phyloP scores from a whole-genome alignment of 2,329 filamentous ascomycete genomes.

The Cordyceps fumosorosea region DNA sequence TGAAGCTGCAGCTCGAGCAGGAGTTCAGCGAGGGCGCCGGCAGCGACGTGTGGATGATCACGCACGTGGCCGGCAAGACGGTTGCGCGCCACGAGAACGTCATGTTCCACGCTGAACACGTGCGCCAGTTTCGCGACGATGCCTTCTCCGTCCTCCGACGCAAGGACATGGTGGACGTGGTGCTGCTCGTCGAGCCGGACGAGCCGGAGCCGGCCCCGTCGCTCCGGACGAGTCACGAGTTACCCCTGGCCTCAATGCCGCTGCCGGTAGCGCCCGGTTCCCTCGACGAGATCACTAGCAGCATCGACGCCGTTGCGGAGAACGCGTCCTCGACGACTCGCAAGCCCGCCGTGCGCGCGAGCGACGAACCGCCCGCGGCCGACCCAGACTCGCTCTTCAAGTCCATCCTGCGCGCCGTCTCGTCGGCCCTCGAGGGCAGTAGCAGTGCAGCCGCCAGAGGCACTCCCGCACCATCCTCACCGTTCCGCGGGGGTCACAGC shows the following conservation, averaged over 20 bases:
- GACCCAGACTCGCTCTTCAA: conserved; percentile 32
- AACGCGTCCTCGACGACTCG: conserved; percentile 4
- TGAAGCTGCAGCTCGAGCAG: conserved; percentile 61
- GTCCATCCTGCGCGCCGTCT: conserved; percentile 40
- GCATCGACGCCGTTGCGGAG: conserved; percentile 5
- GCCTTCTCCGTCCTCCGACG: conserved; percentile 78
- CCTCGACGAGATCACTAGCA: not conserved
- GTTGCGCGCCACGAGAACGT: conserved; percentile 85
- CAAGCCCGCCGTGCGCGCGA: conserved; percentile 1
- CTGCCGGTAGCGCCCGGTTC: not conserved
- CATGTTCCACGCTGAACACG: conserved; percentile 68
- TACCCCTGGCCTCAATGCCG: not conserved
- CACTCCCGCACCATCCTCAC: not conserved
- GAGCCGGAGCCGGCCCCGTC: not conserved
- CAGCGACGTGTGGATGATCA: conserved; percentile 59
- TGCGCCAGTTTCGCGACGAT: conserved; percentile 71
- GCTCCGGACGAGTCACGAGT: conserved; percentile 6
- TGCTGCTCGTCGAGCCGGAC: conserved; percentile 42
- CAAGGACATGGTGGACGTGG: conserved; percentile 63
- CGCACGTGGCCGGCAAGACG: conserved; percentile 71
- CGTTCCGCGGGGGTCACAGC: conserved; percentile 18
- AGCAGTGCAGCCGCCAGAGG: not conserved
- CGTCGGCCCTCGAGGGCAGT: conserved; percentile 32
- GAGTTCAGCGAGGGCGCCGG: conserved; percentile 41
- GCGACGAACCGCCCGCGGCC: conserved; percentile 14